phyloP scores from a whole-genome alignment of 2,329 filamentous ascomycete species.

The Diaporthe capsici region DNA sequence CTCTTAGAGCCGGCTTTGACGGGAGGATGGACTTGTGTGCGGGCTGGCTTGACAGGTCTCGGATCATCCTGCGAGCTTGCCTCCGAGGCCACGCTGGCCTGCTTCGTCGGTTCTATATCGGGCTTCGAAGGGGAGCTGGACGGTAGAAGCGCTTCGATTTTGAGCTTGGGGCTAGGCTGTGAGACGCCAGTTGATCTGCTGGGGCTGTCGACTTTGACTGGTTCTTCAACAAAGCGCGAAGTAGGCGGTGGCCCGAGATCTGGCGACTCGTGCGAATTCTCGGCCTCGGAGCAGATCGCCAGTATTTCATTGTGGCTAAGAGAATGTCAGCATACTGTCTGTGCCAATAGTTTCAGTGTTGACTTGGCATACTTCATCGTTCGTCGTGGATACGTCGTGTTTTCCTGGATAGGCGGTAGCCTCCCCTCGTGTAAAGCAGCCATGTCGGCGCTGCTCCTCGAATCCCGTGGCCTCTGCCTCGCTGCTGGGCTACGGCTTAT shows the following conservation, averaged over 20 bases:
- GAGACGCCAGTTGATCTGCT: slow-evolving; percentile 43
- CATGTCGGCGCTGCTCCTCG: slow-evolving; percentile 68
- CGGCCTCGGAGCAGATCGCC: slow-evolving; percentile 66
- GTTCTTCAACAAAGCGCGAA: slow-evolving; percentile 71
- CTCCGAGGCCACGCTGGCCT: slow-evolving; percentile 46
- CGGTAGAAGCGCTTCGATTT: slow-evolving; percentile 28
- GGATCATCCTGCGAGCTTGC: slow-evolving; percentile 42
- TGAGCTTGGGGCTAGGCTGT: slow-evolving; percentile 39
- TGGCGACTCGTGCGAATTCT: slow-evolving; percentile 71
- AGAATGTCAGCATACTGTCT: slow-evolving; percentile 48
- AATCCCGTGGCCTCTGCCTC: slow-evolving; percentile 66
- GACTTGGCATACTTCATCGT: slow-evolving; percentile 73
- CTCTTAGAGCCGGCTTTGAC: slow-evolving; percentile 69
- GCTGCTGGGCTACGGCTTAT: slow-evolving; percentile 66
- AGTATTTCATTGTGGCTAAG: slow-evolving; percentile 73
- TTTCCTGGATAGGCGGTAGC: slow-evolving; percentile 78
- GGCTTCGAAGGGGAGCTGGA: slow-evolving; percentile 38
- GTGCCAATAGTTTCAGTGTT: not conserved
- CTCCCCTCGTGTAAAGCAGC: slow-evolving; percentile 66
- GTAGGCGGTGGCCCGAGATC: slow-evolving; percentile 76
- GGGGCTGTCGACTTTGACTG: slow-evolving; percentile 67
- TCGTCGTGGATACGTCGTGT: slow-evolving; percentile 75
- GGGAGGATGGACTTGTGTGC: slow-evolving; percentile 44
- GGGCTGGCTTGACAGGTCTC: slow-evolving; percentile 35
- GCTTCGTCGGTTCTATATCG: slow-evolving; percentile 45